Evolutionary conservation across 345 rosid species (phyloP), one percentile per base, ranked within the genome.

Genomic region (Boechera retrofracta): DNA sequence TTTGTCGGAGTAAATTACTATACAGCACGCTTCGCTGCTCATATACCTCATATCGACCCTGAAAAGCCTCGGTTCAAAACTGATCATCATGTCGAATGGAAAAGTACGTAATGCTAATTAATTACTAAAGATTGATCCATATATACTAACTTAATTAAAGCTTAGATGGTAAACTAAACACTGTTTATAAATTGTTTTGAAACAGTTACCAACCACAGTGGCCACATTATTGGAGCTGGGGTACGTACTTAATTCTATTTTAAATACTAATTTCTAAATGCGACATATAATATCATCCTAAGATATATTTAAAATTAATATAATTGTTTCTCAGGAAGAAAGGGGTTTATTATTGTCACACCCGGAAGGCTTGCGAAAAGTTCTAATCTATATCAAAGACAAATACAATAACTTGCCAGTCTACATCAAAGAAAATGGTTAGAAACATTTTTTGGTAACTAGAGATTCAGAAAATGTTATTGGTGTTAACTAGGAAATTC

Each of bases 351-450:
- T 79, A 10, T 24, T 74, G 13, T 79, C 71, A 55, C 8, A 62
- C 8, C 82, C 82, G 0, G 72, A 74, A 63, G 82, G 82, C 57
- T 57, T 79, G n/a, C 52, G 82, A 32, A 74, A 74, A 56, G 60
- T 65, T 48, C 26, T 79, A 11, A 79, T 74, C 57, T 79, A 79
- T 45, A 74, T 79, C 47, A 79, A 74, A 59, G 77, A 78, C 12
- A 78, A 6, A 57, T 78, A 78, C 81, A 72, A 78, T 65, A 78
- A 78, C 64, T 59, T 72, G n/a, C 72, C 76, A 0, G 77, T 78
- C 66, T 78, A 78, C 73, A 78, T 78, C 2, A 78, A 71, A 64
- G 81, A 78, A 48, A 78, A 78, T 47, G 81, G 81, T 78, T 38
- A 65, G 77, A 48, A 47, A 41, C 29, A 0, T 33, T 16, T 59